Conservation (phyloP, 495 filamentous ascomycete species). For the Lophiostoma macrostomum region DNA sequence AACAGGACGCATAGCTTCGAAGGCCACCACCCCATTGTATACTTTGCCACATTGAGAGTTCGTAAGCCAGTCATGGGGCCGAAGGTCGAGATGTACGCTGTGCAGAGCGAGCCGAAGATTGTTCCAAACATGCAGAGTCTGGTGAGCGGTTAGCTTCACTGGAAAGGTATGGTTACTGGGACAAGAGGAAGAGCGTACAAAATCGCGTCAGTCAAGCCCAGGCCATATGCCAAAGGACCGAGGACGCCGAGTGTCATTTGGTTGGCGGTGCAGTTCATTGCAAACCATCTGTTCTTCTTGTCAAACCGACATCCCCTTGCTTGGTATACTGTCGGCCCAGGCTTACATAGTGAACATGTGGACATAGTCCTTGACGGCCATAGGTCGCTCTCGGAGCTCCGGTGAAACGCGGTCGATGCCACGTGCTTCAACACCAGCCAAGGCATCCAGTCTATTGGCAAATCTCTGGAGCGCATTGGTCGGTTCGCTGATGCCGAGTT, state of each 20-base stretch:
- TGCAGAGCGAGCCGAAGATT: slow-evolving; percentile 11
- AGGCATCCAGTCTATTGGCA: slow-evolving; percentile 12
- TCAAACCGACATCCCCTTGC: neutral
- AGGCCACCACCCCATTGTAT: slow-evolving; percentile 33
- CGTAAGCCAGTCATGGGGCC: slow-evolving; percentile 27
- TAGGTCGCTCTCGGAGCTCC: slow-evolving; percentile 6
- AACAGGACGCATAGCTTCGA: slow-evolving; percentile 30
- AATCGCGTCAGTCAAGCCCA: slow-evolving; percentile 20
- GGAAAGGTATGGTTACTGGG: neutral
- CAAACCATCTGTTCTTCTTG: slow-evolving; percentile 13
- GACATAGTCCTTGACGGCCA: slow-evolving; percentile 14
- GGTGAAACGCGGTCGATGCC: slow-evolving; percentile 21
- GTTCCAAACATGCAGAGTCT: slow-evolving; percentile 17
- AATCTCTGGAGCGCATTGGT: slow-evolving; percentile 17
- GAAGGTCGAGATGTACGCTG: slow-evolving; percentile 30
- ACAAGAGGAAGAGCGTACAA: slow-evolving; percentile 4
- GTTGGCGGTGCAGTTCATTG: slow-evolving; percentile 24
- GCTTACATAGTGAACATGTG: slow-evolving; percentile 19
- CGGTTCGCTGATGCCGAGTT: slow-evolving; percentile 8
- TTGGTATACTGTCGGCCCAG: neutral
- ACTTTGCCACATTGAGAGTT: slow-evolving; percentile 28
- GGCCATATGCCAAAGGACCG: slow-evolving; percentile 21
- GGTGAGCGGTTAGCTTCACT: neutral
- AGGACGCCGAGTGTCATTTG: slow-evolving; percentile 24
- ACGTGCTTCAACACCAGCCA: slow-evolving; percentile 14